phyloP scores from a whole-genome alignment of 2,329 filamentous ascomycete genomes.

The Metarhizium album region DNA sequence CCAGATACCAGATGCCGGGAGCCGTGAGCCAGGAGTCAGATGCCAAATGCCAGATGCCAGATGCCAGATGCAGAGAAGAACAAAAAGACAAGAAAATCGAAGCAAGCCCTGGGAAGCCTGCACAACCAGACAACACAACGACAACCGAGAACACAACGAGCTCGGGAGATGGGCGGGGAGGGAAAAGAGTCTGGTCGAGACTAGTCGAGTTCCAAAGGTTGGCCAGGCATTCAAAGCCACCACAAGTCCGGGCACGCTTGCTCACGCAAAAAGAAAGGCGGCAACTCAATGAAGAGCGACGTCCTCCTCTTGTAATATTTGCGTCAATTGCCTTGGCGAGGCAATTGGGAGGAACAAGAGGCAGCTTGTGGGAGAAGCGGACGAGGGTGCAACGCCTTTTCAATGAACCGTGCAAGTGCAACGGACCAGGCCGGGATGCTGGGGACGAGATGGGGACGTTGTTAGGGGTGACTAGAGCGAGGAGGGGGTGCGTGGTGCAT shows the following conservation, averaged over 20 bases:
- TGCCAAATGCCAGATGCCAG: not conserved
- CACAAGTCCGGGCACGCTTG: not conserved
- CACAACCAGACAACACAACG: not conserved
- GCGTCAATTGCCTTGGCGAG: constrained; percentile 11
- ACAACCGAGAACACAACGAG: not conserved
- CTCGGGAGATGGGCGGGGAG: not conserved
- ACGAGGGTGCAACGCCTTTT: constrained; percentile 30
- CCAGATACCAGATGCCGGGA: not conserved
- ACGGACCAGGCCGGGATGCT: constrained; percentile 12
- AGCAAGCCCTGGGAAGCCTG: not conserved
- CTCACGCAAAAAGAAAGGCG: constrained; percentile 6
- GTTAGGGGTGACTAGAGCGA: constrained; percentile 18
- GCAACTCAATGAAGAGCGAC: constrained; percentile 10
- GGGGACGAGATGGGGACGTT: constrained; percentile 20
- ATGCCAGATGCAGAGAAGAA: not conserved
- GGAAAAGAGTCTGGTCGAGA: not conserved
- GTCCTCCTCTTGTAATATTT: constrained; percentile 4
- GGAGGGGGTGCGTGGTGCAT: not conserved
- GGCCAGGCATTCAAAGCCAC: not conserved
- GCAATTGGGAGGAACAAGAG: constrained; percentile 20
- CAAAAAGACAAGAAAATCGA: not conserved
- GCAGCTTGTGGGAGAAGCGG: constrained; percentile 14
- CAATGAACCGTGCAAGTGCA: constrained; percentile 22
- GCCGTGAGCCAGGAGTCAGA: not conserved
- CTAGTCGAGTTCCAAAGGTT: not conserved